phyloP scores from a whole-genome alignment of 129 eudicot genomes.

The Pulicaria dysenterica region DNA sequence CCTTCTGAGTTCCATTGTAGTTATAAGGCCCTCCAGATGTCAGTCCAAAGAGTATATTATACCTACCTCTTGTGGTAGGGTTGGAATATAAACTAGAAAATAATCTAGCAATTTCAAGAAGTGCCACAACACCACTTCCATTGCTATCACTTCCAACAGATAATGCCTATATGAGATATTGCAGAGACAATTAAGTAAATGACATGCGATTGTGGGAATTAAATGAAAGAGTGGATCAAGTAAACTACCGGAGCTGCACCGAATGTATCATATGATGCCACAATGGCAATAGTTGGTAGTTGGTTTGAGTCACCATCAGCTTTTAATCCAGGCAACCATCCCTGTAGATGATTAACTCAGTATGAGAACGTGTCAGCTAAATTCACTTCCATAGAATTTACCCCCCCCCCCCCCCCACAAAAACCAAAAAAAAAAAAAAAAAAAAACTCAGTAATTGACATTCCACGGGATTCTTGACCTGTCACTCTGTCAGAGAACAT shows the following conservation, averaged over 20 bases:
- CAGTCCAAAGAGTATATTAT: slow-evolving; percentile 91
- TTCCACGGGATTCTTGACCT: slow-evolving; percentile 5
- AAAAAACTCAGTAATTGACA: background rate
- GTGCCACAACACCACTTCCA: slow-evolving; percentile 95
- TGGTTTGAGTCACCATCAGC: slow-evolving; percentile 84
- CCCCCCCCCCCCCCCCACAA: no score
- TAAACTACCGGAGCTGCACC: slow-evolving; percentile 95
- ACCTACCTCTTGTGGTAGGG: slow-evolving; percentile 91
- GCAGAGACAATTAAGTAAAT: background rate
- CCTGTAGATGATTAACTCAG: slow-evolving; percentile 48
- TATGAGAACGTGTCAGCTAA: slow-evolving; percentile 12
- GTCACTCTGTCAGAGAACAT: background rate
- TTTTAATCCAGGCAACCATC: slow-evolving; percentile 96
- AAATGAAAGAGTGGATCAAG: slow-evolving; percentile 11
- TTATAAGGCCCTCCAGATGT: slow-evolving; percentile 99
- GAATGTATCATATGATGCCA: slow-evolving; percentile 97
- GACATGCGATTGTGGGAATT: slow-evolving; percentile 15
- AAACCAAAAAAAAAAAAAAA: no score
- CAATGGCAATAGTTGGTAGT: slow-evolving; percentile 96
- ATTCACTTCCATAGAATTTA: background rate
- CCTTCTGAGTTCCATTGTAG: slow-evolving; percentile 98
- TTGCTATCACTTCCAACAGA: slow-evolving; percentile 98
- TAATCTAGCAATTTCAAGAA: slow-evolving; percentile 91
- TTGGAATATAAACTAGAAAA: slow-evolving; percentile 84
- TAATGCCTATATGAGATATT: slow-evolving; percentile 54